A percentile compares a stretch with the other conserved stretches of the same genome.
phyloP scores from a whole-genome alignment of 495 filamentous ascomycete species.

The Platismatia glauca region DNA sequence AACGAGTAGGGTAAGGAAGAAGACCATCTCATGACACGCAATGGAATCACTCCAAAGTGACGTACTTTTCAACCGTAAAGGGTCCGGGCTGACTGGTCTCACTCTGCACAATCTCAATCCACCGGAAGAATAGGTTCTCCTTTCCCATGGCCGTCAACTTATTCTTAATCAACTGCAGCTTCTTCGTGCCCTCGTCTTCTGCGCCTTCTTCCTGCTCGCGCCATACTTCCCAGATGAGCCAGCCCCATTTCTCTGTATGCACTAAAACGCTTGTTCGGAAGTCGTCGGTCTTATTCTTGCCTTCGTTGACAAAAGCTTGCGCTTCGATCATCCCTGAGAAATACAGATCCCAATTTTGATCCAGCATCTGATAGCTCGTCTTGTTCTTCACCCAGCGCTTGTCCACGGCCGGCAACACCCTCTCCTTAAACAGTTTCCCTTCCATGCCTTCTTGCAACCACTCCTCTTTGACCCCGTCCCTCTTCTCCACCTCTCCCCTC shows the following conservation, averaged over 20 bases:
- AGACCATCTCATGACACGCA: background rate
- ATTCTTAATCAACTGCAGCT: conserved; percentile 64
- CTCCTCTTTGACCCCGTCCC: conserved; percentile 33
- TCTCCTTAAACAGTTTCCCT: conserved; percentile 31
- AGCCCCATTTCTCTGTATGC: conserved; percentile 53
- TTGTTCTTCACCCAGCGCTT: conserved; percentile 52
- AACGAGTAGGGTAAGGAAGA: background rate
- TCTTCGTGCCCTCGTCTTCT: conserved; percentile 45
- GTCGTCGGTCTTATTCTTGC: conserved; percentile 42
- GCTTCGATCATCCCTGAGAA: conserved; percentile 65
- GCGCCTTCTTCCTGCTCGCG: conserved; percentile 25
- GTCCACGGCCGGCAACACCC: conserved; percentile 54
- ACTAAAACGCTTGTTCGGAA: conserved; percentile 60
- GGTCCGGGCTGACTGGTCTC: conserved; percentile 66
- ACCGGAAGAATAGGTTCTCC: conserved; percentile 74
- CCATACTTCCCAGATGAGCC: conserved; percentile 50
- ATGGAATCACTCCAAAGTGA: background rate
- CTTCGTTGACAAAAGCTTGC: conserved; percentile 53
- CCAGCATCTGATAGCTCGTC: conserved; percentile 72
- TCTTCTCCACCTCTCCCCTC: conserved; percentile 32
- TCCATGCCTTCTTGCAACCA: conserved; percentile 24
- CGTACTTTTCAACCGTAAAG: conserved; percentile 51
- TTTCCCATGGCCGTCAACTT: conserved; percentile 62
- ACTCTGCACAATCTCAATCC: conserved; percentile 78
- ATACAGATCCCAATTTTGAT: conserved; percentile 72